Evolutionary conservation across 768 basidiomycete species (phyloP), one percentile per base, ranked within the genome.

Genomic region (Agaricus subrufescens): DNA sequence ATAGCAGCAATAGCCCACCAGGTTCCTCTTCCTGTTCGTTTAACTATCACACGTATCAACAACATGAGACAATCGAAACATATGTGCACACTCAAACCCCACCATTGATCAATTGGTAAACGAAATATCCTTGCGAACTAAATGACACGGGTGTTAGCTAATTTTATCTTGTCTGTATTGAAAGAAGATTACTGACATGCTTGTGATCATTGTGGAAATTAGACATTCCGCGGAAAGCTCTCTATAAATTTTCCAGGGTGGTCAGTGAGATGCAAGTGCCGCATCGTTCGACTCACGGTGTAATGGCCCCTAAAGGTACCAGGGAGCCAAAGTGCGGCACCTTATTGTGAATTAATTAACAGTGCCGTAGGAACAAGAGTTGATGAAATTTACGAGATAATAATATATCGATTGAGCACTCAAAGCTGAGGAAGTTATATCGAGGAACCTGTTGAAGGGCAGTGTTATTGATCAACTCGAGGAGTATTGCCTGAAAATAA

Each of bases 71-170:
- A 10, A 31, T 31, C 31, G 10, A 31, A 10, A 31, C 31, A 31
- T 31, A 10, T 31, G 31, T 5, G 4, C 31, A 10, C 31, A 31
- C 10, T 31, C 5, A 31, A 31, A 10, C 31, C 65, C 23, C 50
- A 73, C 74, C 73, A 12, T 61, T 60, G 46, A 75, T 68, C 5
- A 78, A 61, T 59, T 78, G 75, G 51, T 71, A 66, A 4, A 71
- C 75, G 54, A 79, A 78, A 61, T 73, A 76, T 58, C 73, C 60
- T 56, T 79, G 77, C 11, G 77, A 77, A 29, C 77, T 77, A 58
- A 10, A 43, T 37, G 25, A 26, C 14, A 12, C 50, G 37, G 25
- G 26, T 9, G 9, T 51, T 11, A 40, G n/a, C 42, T 19, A 19
- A 19, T 19, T 19, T 8, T 26, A 5, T 53, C 27, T 11, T 14